A percentile compares a stretch with the other conserved stretches of the same genome.
phyloP scores from a whole-genome alignment of 1,284 basidiomycete species.

The Tausonia pullulans region DNA sequence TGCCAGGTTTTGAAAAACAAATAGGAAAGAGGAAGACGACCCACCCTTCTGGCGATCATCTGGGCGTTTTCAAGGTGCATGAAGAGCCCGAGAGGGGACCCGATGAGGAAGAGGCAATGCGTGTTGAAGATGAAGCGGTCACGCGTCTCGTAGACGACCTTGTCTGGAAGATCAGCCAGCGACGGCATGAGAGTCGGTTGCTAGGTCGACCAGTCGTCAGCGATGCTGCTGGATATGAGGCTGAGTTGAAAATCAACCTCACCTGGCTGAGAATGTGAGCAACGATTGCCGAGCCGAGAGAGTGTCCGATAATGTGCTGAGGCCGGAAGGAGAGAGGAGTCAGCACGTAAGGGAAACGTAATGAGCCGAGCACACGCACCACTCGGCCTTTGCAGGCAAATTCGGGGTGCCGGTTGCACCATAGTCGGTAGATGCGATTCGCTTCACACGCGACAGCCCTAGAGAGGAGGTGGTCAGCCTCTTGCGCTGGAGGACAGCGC shows the following conservation, averaged over 20 bases:
- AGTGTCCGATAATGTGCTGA: too few species aligned
- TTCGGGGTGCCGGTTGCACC: constrained; percentile 42
- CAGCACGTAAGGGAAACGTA: too few species aligned
- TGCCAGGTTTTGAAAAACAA: too few species aligned
- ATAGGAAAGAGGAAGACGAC: too few species aligned
- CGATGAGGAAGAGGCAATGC: constrained; percentile 41
- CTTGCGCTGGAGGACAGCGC: too few species aligned
- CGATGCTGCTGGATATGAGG: too few species aligned
- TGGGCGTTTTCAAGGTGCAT: constrained; percentile 44
- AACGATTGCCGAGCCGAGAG: constrained; percentile 42
- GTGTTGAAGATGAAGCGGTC: constrained; percentile 32
- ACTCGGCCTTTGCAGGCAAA: constrained; percentile 39
- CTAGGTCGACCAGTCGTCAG: too few species aligned
- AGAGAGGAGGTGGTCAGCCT: neutral
- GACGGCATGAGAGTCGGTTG: too few species aligned
- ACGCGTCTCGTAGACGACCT: neutral
- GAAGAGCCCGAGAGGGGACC: constrained; percentile 44
- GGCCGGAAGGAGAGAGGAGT: too few species aligned
- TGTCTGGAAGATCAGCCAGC: too few species aligned
- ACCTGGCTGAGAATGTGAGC: constrained; percentile 45
- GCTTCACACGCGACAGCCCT: constrained; percentile 26
- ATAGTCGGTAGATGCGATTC: constrained; percentile 42
- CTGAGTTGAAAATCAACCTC: constrained; percentile 18
- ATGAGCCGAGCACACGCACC: too few species aligned
- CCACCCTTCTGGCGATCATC: constrained; percentile 38